Evolutionary conservation across 2,329 filamentous ascomycete genomes (phyloP), one percentile per base, ranked within the genome.

Genomic region (Fusarium subtropicale): DNA sequence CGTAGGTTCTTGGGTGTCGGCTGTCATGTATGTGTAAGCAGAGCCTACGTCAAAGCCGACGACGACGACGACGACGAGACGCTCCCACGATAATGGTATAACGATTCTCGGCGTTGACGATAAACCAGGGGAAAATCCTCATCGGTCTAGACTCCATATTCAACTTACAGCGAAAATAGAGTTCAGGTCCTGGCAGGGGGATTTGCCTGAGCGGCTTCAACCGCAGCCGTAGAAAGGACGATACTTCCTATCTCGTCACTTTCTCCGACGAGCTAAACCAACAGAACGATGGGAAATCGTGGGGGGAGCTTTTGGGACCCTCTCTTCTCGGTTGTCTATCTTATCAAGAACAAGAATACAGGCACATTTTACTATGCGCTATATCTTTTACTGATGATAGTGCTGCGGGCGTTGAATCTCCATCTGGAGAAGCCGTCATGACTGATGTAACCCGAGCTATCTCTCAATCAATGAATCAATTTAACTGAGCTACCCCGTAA

Each of bases 361-460:
- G 38, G 33, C 41, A 48, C 38, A 44, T 16, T 59, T 11, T 57
- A 47, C 47, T 47, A 48, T 56, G 54, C 56, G 60, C 66, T 59
- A 60, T 71, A 73, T 74, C 61, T 64, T 66, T 63, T n/a, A 26
- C 6, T 15, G 60, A 55, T 55, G 50, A 34, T 57, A 55, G 46
- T 45, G 31, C 39, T 74, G 72, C 72, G 71, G 72, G 72, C 72
- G 72, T 58, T 67, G 42, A 38, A 58, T 50, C 64, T 45, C 70
- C 48, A 28, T 51, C 34, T 41, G 28, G 26, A 20, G 22, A 34
- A 15, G 22, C 33, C 41, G 22, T 45, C 28, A 34, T 55, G 52
- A 54, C 46, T 65, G 33, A 65, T 65, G 53, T 46, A 65, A 65
- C 60, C 42, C 24, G n/a, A 60, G 36, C 20, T 54, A 51, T 65